These are phyloP conservation scores for Stramenopiles sp. DNA, from an alignment of 352 stramenopile species.

Conservation along the genomic window DNA sequence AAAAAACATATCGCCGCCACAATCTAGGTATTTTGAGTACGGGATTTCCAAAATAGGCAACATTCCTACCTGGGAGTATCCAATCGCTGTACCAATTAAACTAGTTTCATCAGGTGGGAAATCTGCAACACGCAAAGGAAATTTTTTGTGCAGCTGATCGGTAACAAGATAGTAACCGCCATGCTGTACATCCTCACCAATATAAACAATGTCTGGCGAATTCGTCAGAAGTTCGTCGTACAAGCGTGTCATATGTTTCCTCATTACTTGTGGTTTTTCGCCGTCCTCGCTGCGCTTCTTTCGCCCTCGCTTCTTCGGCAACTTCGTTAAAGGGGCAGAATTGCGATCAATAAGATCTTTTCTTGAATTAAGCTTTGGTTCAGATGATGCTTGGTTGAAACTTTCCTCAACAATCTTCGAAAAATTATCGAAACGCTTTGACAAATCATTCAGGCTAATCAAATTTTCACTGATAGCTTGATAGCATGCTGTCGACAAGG, in stretches of 20 bases:
- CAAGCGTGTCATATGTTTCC: conserved; percentile 42
- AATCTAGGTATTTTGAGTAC: conserved; percentile 55
- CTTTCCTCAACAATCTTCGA: conserved; percentile 21
- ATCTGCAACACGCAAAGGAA: conserved; percentile 28
- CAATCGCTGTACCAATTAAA: conserved; percentile 37
- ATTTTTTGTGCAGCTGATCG: conserved; percentile 33
- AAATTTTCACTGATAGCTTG: conserved; percentile 17
- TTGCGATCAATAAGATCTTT: conserved; percentile 33
- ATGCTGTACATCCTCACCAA: conserved; percentile 46
- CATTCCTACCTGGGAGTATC: conserved; percentile 40
- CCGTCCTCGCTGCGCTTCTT: conserved; percentile 15
- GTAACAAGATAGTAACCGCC: conserved; percentile 31
- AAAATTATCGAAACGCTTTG: conserved; percentile 32
- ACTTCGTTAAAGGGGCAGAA: conserved; percentile 25
- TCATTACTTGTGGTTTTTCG: conserved; percentile 37
- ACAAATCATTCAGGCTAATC: conserved; percentile 24
- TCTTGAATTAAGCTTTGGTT: conserved; percentile 38
- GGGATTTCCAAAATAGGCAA: conserved; percentile 48
- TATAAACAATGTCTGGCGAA: conserved; percentile 34
- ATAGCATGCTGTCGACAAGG: conserved; percentile 14
- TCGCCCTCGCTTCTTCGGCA: conserved; percentile 13
- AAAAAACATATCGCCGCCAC: conserved; percentile 45
- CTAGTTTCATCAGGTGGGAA: conserved; percentile 51
- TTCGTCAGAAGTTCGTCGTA: conserved; percentile 31
- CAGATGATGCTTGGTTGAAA: conserved; percentile 32